Conservation (phyloP, 805 yeast genomes). For the Zygoascus bituminiphila region DNA sequence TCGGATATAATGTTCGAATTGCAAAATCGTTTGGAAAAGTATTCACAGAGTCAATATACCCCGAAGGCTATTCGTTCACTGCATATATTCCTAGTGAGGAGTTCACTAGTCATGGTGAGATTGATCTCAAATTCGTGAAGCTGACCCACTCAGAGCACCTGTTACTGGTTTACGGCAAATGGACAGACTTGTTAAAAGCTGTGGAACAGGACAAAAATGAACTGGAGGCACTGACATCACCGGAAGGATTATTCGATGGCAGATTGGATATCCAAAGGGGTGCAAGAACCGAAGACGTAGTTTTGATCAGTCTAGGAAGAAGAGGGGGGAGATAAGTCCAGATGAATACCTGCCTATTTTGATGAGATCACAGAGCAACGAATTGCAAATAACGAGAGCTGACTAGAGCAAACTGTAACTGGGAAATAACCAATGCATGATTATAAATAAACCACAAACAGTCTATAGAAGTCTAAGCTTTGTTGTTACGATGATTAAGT, state of each 20-base stretch:
- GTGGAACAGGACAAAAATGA: slow-evolving; percentile 39
- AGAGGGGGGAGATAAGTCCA: not conserved
- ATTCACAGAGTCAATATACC: slow-evolving; percentile 60
- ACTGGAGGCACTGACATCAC: slow-evolving; percentile 45
- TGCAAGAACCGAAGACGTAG: slow-evolving; percentile 62
- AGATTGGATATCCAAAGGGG: slow-evolving; percentile 45
- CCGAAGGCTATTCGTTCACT: slow-evolving; percentile 63
- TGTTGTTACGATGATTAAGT: too few species aligned
- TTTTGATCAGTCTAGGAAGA: slow-evolving; percentile 35
- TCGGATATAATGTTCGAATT: slow-evolving; percentile 66
- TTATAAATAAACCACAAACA: too few species aligned
- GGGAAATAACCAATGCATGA: too few species aligned
- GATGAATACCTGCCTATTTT: too few species aligned
- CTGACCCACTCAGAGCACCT: slow-evolving; percentile 24
- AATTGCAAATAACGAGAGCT: too few species aligned
- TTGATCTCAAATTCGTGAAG: not conserved
- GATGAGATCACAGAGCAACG: too few species aligned
- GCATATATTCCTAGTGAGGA: slow-evolving; percentile 62
- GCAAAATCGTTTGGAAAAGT: slow-evolving; percentile 52
- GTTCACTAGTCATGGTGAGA: slow-evolving; percentile 30
- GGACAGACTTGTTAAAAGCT: slow-evolving; percentile 46
- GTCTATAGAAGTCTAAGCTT: too few species aligned
- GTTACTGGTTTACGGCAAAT: slow-evolving; percentile 56
- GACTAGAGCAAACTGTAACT: too few species aligned
- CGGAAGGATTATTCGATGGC: slow-evolving; percentile 65